Base-by-base conservation (phyloP, 768 basidiomycete species). In the Mycena crocata region DNA sequence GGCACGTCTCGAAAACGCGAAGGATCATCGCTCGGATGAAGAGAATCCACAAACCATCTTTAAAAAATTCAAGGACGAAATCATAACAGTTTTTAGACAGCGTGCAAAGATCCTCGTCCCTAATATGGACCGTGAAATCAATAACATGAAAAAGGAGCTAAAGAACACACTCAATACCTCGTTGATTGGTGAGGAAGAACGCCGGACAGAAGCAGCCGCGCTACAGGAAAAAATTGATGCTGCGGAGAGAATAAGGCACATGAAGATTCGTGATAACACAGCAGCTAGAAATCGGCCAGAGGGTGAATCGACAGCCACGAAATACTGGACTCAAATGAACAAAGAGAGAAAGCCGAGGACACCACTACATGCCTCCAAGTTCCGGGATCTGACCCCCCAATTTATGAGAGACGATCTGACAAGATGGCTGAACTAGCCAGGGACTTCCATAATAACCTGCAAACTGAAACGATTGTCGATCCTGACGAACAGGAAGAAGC, bases 391-490 rank as follows among this genome's bases (percentile, higher is more conserved):
- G 23, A 57, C 0, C 40, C 56, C 1, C n/a, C 46, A 8, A 57
- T 7, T 44, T 75, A 73, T 32, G 69, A 71, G 51, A 76, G 66
- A 2, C 40, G 58, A 0, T 76, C 79, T 0, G 10, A 62, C 0
- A 55, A 76, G 19, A 83, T 83, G 81, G 76, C 79, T 0, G 57
- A 79, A 0, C 56, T 81, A 0, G 76, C 79, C 0, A 58, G 54
- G 21, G 26, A 73, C 17, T 73, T 79, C 51, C 78, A 82, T 51
- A 55, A 76, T 1, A 14, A 70, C 1, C 72, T 82, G 0, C 80
- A 83, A 54, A 28, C 39, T 17, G 62, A 58, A 26, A 71, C 55
- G 21, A 39, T 48, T 8, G 42, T 32, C 3, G 14, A 21, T 31
- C n/a, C n/a, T n/a, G n/a, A n/a, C n/a, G n/a, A n/a, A n/a, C n/a